Base-by-base conservation (phyloP, 257 asterid species). In the Handroanthus guayacan region DNA sequence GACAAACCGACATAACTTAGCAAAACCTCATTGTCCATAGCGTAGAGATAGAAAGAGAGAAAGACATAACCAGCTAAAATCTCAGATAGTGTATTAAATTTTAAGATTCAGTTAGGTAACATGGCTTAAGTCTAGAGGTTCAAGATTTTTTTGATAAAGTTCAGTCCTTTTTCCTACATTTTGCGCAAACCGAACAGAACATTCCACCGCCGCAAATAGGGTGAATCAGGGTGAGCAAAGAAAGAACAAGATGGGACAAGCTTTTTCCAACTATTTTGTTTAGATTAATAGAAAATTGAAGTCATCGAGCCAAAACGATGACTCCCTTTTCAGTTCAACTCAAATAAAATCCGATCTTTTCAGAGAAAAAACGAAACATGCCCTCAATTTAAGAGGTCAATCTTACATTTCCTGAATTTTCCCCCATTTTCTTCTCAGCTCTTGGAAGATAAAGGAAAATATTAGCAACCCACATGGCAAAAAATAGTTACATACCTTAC, bases 401-500 rank as follows among this genome's bases (percentile, higher is more conserved):
- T 67, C 9, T 34, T 44, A 8, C 48, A 39, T 44, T 66, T 39
- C 54, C 43, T 41, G 62, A 45, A 6, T 44, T 47, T 48, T 11
- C 34, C 43, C 65, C 6, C 73, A 75, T 57, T 69, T 48, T 25
- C 18, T 41, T 48, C 48, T 71, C 36, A 5, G 39, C 11, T 43
- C 9, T 48, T 62, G 14, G 16, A 18, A 62, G 20, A 37, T 70
- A 55, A 63, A 52, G 38, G 48, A 51, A 9, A 71, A 58, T 16
- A 77, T 39, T 7, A 56, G 16, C 2, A 67, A 78, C 56, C 75
- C 75, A n/a, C 9, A n/a, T 48, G 67, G 38, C 36, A 44, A 57
- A 79, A 56, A 69, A 60, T 45, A 54, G 62, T 34, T 17, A 41
- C 86, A 78, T 84, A 91, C 98, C 98, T 91, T 66, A 93, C 96